These are phyloP conservation scores for Plantago ovata DNA, from an alignment of 257 asterid genomes.

Conservation along the genomic window DNA sequence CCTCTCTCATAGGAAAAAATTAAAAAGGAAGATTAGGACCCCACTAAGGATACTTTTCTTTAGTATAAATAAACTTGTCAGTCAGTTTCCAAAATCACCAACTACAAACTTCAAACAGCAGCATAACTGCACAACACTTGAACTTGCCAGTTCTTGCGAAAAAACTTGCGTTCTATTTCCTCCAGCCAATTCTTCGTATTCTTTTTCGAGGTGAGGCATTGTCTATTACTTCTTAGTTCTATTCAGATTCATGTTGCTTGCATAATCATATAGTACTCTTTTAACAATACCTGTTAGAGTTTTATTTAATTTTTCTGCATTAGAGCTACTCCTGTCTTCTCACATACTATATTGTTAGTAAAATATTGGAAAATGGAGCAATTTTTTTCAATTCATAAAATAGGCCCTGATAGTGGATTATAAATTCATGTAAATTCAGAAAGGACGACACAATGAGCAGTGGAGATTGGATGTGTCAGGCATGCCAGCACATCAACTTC, in stretches of 20 bases:
- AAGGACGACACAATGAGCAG: conserved; percentile 56
- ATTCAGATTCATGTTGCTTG: too few species aligned
- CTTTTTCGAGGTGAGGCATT: conserved; percentile 6
- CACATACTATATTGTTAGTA: too few species aligned
- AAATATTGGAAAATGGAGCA: too few species aligned
- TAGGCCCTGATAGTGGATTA: too few species aligned
- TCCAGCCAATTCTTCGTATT: background rate
- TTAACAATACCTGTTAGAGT: too few species aligned
- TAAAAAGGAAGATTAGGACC: conserved; percentile 19
- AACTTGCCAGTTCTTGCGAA: background rate
- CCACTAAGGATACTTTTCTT: conserved; percentile 31
- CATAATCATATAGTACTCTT: too few species aligned
- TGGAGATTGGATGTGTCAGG: conserved; percentile 88
- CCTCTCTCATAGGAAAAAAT: too few species aligned
- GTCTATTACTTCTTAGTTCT: too few species aligned
- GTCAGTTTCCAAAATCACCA: conserved; percentile 41
- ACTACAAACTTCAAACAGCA: conserved; percentile 16
- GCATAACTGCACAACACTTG: background rate
- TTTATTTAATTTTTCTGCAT: too few species aligned
- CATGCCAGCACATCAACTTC: conserved; percentile 81
- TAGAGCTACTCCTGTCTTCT: too few species aligned
- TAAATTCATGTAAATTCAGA: too few species aligned
- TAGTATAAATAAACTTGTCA: conserved; percentile 44
- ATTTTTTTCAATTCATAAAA: too few species aligned
- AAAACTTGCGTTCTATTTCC: background rate